Evolutionary conservation across 1,284 basidiomycete species (phyloP), one percentile per base, ranked within the genome.

Genomic region (Ustilago lituana): DNA sequence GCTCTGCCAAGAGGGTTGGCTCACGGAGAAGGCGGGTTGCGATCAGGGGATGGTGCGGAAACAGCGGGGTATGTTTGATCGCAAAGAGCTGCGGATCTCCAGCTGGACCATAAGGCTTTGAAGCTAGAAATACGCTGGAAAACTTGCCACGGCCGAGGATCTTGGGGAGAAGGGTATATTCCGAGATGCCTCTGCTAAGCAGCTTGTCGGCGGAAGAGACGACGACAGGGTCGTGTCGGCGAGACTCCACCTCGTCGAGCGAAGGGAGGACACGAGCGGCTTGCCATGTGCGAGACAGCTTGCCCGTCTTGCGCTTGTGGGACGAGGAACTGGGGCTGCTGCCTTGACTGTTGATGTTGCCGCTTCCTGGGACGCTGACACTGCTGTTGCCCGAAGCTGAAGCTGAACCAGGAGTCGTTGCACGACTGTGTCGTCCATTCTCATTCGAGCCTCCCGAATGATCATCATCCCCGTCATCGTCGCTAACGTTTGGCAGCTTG

Each of bases 31-130:
- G 79, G 5, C 86, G 82, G 0, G 84, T 84, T 2, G 86, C 84
- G 50, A 87, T 87, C 22, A 87, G 80, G 5, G 85, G 85, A 66
- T 87, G 86, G 64, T 87, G 86, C 0, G 85, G 85, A 57, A 86
- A 85, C 17, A 87, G 81, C 4, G 86, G 84, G 2, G 86, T 87
- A 73, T 87, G 85, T 66, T 87, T 87, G 73, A 87, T 82, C 0
- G 86, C 86, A 68, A 83, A 85, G 3, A 70, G 62, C 45, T 68
- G 48, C 4, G 69, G 64, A 33, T 78, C 68, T n/a, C 76, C 76
- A 14, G 61, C 65, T 11, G 68, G 62, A 6, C 68, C 68, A 10
- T 65, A 35, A 0, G 68, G 60, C 47, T 79, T 80, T 40, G 73
- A 75, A 1, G 80, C 79, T n/a, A 82, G 71, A 36, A 81, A 82